Percentiles rank a stretch among this genome's conserved stretches.
Conservation (phyloP, 495 filamentous ascomycete species). For the Neurospora sublineolata region DNA sequence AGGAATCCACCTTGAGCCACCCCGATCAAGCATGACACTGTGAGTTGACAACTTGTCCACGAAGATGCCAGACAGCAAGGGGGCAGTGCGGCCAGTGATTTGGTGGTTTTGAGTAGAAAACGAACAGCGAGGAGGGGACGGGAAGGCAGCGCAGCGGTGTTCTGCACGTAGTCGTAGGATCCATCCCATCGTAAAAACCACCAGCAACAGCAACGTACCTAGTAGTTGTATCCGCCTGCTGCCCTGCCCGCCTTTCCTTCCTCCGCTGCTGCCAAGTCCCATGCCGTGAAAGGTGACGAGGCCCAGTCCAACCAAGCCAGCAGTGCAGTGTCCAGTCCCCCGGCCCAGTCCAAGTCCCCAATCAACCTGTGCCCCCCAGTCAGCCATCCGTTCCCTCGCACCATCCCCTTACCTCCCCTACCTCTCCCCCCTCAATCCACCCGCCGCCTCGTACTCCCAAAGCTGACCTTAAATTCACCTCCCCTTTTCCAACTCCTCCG, state of each 20-base stretch:
- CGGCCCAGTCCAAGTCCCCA: neutral
- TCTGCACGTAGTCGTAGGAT: neutral
- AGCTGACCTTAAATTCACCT: constrained; percentile 42
- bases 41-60: neutral
- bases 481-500: constrained; percentile 34
- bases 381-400: neutral
- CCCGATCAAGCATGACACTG: neutral
- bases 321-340: neutral
- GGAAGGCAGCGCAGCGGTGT: neutral
- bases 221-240: too few relatives aligned
- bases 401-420: constrained; percentile 17
- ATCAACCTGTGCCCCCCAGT: neutral
- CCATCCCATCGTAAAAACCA: neutral
- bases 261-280: neutral
- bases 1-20: neutral
- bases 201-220: too few relatives aligned
- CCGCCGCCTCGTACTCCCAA: constrained; percentile 18
- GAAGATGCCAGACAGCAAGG: constrained; percentile 3
- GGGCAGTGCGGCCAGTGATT: constrained; percentile 8
- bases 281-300: neutral
- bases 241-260: constrained; percentile 17
- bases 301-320: neutral
- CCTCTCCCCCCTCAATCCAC: constrained; percentile 17
- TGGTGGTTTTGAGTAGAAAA: neutral
- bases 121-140: neutral